phyloP scores from a whole-genome alignment of 1,139 yeast species.

The Geotrichum klebahnii region DNA sequence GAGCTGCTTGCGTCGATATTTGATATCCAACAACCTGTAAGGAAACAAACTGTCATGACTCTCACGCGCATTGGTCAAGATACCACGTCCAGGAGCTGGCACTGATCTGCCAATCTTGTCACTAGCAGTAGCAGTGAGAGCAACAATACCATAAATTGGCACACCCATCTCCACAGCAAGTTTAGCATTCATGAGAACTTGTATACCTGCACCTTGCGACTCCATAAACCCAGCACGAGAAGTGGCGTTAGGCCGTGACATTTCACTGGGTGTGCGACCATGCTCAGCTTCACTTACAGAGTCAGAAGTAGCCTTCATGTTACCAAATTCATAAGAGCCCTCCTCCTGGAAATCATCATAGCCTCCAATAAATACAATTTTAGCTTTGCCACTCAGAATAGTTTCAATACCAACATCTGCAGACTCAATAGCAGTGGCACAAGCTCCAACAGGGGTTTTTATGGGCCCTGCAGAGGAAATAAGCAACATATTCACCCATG shows the following conservation, averaged over 20 bases:
- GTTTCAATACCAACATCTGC: slow-evolving; percentile 95
- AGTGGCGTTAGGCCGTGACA: slow-evolving; percentile 97
- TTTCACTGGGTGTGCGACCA: slow-evolving; percentile 95
- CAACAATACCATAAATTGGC: slow-evolving; percentile 93
- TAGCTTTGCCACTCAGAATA: slow-evolving; percentile 86
- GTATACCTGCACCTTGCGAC: slow-evolving; percentile 98
- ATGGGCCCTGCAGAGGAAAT: slow-evolving; percentile 96
- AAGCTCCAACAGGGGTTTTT: slow-evolving; percentile 98
- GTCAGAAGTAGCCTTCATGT: slow-evolving; percentile 97
- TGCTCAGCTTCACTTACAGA: slow-evolving; percentile 79
- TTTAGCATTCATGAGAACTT: slow-evolving; percentile 90
- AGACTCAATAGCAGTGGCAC: slow-evolving; percentile 98
- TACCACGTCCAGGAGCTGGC: slow-evolving; percentile 99
- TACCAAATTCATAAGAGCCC: slow-evolving; percentile 94
- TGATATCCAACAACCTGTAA: slow-evolving; percentile 77
- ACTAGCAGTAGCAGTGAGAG: slow-evolving; percentile 91
- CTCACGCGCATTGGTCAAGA: slow-evolving; percentile 95
- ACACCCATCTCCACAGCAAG: slow-evolving; percentile 96
- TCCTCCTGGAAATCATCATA: slow-evolving; percentile 99
- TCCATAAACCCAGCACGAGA: slow-evolving; percentile 98
- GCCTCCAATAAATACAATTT: slow-evolving; percentile 95
- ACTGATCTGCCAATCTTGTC: slow-evolving; percentile 98
- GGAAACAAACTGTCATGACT: slow-evolving; percentile 77
- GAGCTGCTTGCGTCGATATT: slow-evolving; percentile 91
- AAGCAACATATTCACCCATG: slow-evolving; percentile 98